Percentiles rank a stretch among this genome's conserved stretches.
Conservation (phyloP, 768 basidiomycete genomes). For the Kwoniella mangroviensis region DNA sequence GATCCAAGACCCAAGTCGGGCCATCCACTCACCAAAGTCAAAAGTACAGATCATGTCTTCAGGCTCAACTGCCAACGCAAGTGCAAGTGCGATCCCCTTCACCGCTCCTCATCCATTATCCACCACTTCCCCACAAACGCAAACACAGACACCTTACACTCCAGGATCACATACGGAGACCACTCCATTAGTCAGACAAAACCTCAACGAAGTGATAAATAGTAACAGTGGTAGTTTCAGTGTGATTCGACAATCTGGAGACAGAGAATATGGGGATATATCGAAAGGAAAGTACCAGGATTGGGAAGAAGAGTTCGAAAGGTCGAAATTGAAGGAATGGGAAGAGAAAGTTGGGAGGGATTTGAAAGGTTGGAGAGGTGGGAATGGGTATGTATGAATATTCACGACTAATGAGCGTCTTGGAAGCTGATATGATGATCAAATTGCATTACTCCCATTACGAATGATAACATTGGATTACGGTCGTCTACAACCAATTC, state of each 20-base stretch:
- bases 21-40: too few species aligned
- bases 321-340: slow-evolving; percentile 26
- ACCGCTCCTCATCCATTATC: background rate
- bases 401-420: too few species aligned
- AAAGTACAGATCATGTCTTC: too few species aligned
- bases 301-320: slow-evolving; percentile 42
- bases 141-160: background rate
- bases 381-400: slow-evolving; percentile 34
- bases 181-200: background rate
- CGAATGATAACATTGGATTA: too few species aligned
- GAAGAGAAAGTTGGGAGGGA: slow-evolving; percentile 39
- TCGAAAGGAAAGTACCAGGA: slow-evolving; percentile 18
- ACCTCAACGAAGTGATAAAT: background rate
- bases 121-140: background rate
- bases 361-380: slow-evolving; percentile 46
- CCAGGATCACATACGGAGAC: background rate
- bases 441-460: too few species aligned
- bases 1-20: too few species aligned
- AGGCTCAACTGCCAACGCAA: too few species aligned
- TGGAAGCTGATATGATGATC: too few species aligned
- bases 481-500: too few species aligned
- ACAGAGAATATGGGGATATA: background rate
- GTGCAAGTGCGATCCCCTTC: background rate
- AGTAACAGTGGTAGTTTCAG: slow-evolving; percentile 10
- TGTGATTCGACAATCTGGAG: slow-evolving; percentile 14